Evolutionary conservation across 768 basidiomycete genomes (phyloP).

Genomic region (Russula brevipes): DNA sequence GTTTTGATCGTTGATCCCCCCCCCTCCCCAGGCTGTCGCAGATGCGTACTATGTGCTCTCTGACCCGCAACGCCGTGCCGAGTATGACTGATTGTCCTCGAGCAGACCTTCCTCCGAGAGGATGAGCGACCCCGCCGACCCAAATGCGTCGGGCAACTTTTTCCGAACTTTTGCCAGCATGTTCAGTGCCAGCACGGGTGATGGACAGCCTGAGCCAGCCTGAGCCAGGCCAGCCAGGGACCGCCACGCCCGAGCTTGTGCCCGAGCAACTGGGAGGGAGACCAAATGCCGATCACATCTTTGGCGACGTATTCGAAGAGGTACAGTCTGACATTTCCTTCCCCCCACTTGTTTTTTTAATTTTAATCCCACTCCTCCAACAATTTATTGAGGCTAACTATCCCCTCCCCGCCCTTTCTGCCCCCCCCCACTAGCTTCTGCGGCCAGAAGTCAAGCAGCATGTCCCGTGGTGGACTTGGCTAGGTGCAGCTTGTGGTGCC

Average conservation of each 20-base stretch:
- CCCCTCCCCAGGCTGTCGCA: conserved; percentile 79
- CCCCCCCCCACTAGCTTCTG: conserved; percentile 46
- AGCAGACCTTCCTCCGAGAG: conserved; percentile 47
- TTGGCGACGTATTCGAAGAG: conserved; percentile 90
- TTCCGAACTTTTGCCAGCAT: conserved; percentile 70
- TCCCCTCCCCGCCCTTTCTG: too few relatives aligned
- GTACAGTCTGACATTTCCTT: conserved; percentile 46
- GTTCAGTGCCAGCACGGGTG: conserved; percentile 42
- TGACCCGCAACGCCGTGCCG: conserved; percentile 62
- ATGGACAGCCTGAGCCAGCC: conserved; percentile 28
- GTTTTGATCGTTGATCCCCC: too few relatives aligned
- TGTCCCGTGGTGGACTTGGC: conserved; percentile 69
- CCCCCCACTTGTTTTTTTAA: conserved; percentile 1
- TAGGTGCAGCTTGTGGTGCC: conserved; percentile 67
- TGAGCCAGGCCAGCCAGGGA: too few relatives aligned
- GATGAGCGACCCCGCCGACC: conserved; percentile 62
- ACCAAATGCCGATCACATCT: conserved; percentile 76
- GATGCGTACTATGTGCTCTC: conserved; percentile 94
- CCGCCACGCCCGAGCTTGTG: conserved; percentile 32
- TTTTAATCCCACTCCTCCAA: background rate
- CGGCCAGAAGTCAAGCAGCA: conserved; percentile 75
- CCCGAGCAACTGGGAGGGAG: conserved; percentile 36
- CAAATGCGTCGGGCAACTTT: conserved; percentile 62
- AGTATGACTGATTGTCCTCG: conserved; percentile 67
- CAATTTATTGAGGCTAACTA: too few relatives aligned